A percentile compares a stretch with the other conserved stretches of the same genome.
phyloP scores from a whole-genome alignment of 495 filamentous ascomycete genomes.

The Aspergillus nidulans region DNA sequence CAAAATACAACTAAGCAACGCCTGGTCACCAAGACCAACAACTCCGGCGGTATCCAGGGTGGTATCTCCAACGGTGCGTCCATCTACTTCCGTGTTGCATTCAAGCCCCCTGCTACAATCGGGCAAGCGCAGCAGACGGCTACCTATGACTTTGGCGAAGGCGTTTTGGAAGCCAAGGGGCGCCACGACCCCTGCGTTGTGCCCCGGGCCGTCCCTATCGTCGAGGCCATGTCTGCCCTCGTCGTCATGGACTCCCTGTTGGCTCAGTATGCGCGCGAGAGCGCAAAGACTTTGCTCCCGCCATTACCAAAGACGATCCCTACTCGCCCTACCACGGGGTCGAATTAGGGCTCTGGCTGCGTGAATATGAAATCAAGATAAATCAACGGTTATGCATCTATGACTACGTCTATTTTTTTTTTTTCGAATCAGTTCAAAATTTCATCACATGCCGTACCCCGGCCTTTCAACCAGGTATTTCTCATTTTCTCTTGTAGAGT shows the following conservation, averaged over 20 bases:
- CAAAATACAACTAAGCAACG: slow-evolving; percentile 40
- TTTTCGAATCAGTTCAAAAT: neutral
- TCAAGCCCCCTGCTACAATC: slow-evolving; percentile 96
- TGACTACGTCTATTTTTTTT: neutral
- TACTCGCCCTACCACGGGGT: slow-evolving; percentile 21
- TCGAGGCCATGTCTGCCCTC: slow-evolving; percentile 91
- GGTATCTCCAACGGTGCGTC: slow-evolving; percentile 93
- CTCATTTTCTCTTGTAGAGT: slow-evolving; percentile 6
- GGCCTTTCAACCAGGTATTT: neutral
- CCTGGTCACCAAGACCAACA: slow-evolving; percentile 90
- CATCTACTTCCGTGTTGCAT: slow-evolving; percentile 92
- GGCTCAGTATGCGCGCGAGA: slow-evolving; percentile 71
- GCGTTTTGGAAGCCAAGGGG: slow-evolving; percentile 86
- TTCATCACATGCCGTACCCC: neutral
- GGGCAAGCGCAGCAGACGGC: slow-evolving; percentile 85
- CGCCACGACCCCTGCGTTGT: slow-evolving; percentile 96
- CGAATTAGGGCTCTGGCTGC: neutral
- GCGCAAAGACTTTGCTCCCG: slow-evolving; percentile 39
- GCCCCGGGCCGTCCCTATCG: slow-evolving; percentile 89
- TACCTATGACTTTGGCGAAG: slow-evolving; percentile 69
- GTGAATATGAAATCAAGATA: neutral
- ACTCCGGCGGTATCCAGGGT: slow-evolving; percentile 93
- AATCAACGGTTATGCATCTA: neutral
- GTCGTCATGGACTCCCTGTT: slow-evolving; percentile 89
- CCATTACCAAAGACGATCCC: slow-evolving; percentile 36